These are phyloP conservation scores for Amylostereum areolatum DNA, from an alignment of 1,284 basidiomycete genomes.

Conservation along the genomic window DNA sequence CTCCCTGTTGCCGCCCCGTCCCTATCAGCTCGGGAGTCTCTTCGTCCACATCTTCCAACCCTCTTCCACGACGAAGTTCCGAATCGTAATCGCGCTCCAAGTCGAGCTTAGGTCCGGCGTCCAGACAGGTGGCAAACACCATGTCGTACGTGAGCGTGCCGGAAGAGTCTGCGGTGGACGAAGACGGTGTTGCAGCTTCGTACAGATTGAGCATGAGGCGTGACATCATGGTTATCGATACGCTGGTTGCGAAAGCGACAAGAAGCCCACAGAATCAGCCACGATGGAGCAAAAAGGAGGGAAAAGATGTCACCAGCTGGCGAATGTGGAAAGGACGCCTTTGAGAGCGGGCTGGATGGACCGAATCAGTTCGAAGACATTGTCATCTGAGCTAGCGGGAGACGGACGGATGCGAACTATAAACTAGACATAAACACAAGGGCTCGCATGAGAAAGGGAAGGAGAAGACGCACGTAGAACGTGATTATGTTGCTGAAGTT, in stretches of 20 bases:
- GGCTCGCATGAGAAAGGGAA: not conserved
- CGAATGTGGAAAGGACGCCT: constrained; percentile 22
- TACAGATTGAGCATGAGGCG: constrained; percentile 32
- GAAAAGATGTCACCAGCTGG: constrained; percentile 17
- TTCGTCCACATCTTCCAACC: too few relatives aligned
- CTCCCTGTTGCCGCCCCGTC: too few relatives aligned
- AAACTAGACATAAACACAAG: too few relatives aligned
- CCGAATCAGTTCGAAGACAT: not conserved
- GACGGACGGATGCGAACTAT: too few relatives aligned
- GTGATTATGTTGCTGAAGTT: constrained; percentile 23
- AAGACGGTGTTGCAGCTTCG: constrained; percentile 6
- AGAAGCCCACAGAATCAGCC: too few relatives aligned
- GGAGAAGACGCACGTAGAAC: constrained; percentile 25
- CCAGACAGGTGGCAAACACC: too few relatives aligned
- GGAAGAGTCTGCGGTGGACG: too few relatives aligned
- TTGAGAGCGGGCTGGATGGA: not conserved
- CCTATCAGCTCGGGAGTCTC: too few relatives aligned
- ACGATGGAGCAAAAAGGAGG: not conserved
- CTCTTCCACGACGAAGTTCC: too few relatives aligned
- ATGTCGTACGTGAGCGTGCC: too few relatives aligned
- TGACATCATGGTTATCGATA: constrained; percentile 30
- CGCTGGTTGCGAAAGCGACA: constrained; percentile 14
- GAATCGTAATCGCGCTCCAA: too few relatives aligned
- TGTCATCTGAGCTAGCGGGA: constrained; percentile 9
- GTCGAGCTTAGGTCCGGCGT: too few relatives aligned